Evolutionary conservation across 2,329 filamentous ascomycete genomes (phyloP).

Genomic region (Aspergillus brunneoviolaceus): DNA sequence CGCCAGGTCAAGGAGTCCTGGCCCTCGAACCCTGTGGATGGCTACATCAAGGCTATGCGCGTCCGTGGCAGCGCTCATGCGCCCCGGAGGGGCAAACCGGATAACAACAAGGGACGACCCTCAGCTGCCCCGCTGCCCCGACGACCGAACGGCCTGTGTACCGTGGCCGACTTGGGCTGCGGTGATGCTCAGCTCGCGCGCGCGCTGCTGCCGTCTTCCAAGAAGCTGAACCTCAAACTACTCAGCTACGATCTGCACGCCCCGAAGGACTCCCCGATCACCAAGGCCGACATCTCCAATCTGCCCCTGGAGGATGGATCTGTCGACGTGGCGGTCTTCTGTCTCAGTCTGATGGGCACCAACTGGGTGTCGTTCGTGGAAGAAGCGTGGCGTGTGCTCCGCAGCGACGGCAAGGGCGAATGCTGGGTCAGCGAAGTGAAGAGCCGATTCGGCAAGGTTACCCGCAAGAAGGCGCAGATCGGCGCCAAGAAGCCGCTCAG

Average conservation of each 20-base stretch:
- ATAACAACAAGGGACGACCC: conserved; percentile 23
- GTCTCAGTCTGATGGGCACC: conserved; percentile 95
- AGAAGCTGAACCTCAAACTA: conserved; percentile 70
- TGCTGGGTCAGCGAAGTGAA: conserved; percentile 98
- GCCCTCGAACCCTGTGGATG: conserved; percentile 94
- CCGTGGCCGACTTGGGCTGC: conserved; percentile 88
- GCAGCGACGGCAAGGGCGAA: conserved; percentile 80
- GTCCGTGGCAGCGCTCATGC: conserved; percentile 59
- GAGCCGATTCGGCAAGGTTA: conserved; percentile 72
- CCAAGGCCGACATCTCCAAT: conserved; percentile 81
- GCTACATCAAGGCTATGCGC: conserved; percentile 72
- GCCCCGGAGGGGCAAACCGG: conserved; percentile 42
- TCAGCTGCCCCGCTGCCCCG: conserved; percentile 61
- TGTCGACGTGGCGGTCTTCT: conserved; percentile 89
- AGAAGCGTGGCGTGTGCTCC: conserved; percentile 87
- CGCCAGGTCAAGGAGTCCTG: conserved; percentile 87
- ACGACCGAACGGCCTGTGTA: conserved; percentile 66
- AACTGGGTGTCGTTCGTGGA: conserved; percentile 98
- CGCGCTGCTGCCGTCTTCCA: conserved; percentile 59
- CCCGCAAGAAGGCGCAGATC: conserved; percentile 42
- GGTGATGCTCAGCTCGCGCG: conserved; percentile 82
- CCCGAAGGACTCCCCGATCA: conserved; percentile 69
- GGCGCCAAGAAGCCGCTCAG: conserved; percentile 40
- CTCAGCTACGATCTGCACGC: conserved; percentile 85
- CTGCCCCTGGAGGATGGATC: conserved; percentile 73